Evolutionary conservation across 768 basidiomycete species (phyloP), one percentile per base, ranked within the genome.

Genomic region (Lentinula aciculospora): DNA sequence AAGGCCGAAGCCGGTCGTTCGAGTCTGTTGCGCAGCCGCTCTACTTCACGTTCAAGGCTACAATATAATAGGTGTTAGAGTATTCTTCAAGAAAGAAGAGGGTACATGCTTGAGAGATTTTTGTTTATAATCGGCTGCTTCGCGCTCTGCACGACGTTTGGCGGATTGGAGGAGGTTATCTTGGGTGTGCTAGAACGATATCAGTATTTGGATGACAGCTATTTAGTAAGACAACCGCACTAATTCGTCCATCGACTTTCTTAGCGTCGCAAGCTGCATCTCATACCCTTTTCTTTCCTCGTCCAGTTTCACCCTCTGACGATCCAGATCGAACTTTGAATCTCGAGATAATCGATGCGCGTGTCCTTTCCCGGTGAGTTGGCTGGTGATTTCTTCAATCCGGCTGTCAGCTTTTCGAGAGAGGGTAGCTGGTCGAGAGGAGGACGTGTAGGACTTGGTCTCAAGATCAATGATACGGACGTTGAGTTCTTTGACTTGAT

Each of bases 401-500:
- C 85, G 81, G 56, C 75, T 82, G 60, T 90, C 89, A 25, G 85
- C 72, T 25, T 87, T 81, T 39, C 85, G 76, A 46, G 83, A 79
- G 1, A 75, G 74, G 4, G 78, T 73, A 2, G 80, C 71, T 4
- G 84, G 77, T 34, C 85, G 79, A 13, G 86, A 81, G n/a, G 81
- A 78, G 62, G 72, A 86, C 10, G 83, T 69, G 61, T 91, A 84
- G 4, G 89, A 86, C 65, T 78, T 88, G 1, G 91, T 89, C 68
- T 92, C 91, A 17, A 93, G 76, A 65, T 93, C 92, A 8, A 90
- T 84, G 56, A 94, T 84, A 39, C 85, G 87, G 40, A 91, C 81
- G 60, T 92, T 91, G 31, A 93, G 72, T 53, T 93, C 92, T 66
- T 92, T 92, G 66, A 89, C 77, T 66, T 91, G 88, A 66, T 91